These are phyloP conservation scores for Lyophyllum shimeji DNA, from an alignment of 768 basidiomycete species.

Conservation along the genomic window DNA sequence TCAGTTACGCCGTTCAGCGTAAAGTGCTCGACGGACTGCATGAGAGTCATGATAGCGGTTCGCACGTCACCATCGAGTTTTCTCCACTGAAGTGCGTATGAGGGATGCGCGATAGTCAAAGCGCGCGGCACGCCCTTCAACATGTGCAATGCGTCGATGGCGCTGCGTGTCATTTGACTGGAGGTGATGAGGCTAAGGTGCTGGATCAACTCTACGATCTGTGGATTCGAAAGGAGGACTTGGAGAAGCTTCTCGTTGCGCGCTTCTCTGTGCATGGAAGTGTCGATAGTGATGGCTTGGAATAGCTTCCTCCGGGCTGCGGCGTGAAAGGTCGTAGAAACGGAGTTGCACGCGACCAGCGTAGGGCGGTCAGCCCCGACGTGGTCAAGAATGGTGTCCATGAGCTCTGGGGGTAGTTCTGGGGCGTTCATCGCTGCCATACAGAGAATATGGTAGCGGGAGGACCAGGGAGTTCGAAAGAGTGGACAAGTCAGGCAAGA, in stretches of 20 bases:
- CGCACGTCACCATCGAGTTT: neutral
- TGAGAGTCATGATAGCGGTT: neutral
- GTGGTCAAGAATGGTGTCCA: neutral
- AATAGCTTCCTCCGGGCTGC: neutral
- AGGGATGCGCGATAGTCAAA: neutral
- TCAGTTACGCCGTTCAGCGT: neutral
- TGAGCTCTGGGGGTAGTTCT: neutral
- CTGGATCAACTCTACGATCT: neutral
- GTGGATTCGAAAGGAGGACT: neutral
- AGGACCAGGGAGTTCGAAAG: no score
- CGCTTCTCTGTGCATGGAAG: neutral
- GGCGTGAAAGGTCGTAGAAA: neutral
- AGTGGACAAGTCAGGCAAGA: no score
- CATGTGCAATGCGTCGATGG: neutral
- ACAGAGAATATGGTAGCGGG: no score
- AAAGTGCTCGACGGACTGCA: neutral
- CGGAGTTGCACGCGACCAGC: neutral
- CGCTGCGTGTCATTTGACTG: neutral
- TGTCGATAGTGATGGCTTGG: neutral
- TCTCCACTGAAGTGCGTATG: neutral
- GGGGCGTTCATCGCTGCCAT: neutral
- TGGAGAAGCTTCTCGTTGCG: neutral
- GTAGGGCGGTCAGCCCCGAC: neutral
- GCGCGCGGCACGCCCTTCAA: neutral
- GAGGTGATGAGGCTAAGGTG: neutral